Base-by-base conservation (phyloP, 2,329 filamentous ascomycete species). In the Xylariaceae sp. region DNA sequence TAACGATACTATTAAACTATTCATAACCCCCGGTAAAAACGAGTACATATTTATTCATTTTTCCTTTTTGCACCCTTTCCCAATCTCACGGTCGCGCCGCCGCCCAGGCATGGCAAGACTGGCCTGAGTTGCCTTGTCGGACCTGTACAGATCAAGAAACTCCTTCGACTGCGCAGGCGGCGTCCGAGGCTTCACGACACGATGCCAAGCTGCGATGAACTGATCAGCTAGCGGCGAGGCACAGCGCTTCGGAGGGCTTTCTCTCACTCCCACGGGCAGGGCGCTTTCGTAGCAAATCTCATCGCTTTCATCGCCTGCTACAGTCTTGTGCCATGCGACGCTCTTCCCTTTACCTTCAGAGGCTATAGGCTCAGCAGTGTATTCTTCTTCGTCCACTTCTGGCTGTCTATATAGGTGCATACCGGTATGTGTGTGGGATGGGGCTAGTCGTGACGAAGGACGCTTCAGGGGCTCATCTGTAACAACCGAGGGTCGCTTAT, bases 401-500 rank as follows among this genome's bases (percentile, higher is more conserved):
- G 7, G 3, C 29, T 33, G 9, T 3, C 28, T 3, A 5, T n/a
- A n/a, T n/a, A n/a, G n/a, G n/a, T n/a, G n/a, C n/a, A n/a, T n/a
- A n/a, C n/a, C n/a, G n/a, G n/a, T n/a, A n/a, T n/a, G n/a, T n/a
- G n/a, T n/a, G n/a, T n/a, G n/a, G n/a, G n/a, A n/a, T n/a, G n/a
- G n/a, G n/a, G 6, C 19, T 41, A 14, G 48, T 39, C 70, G 68
- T 4, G 74, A 76, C 1, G 75, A 76, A 0, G 76, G 76, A 0
- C 75, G 70, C 33, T 72, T 72, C 31, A 79, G 64, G 6, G 76
- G 74, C 58, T 79, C 75, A 43, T 74, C 68, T 37, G 67, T 71
- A 17, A 78, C 67, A 51, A 70, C 72, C 0, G 73, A 71, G 5
- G 63, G 58, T 0, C 62, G 65, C n/a, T 65, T 64, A 6, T 68